A percentile compares a stretch with the other conserved stretches of the same genome.
phyloP scores from a whole-genome alignment of 768 basidiomycete genomes.

The Phanerochaete carnosa region DNA sequence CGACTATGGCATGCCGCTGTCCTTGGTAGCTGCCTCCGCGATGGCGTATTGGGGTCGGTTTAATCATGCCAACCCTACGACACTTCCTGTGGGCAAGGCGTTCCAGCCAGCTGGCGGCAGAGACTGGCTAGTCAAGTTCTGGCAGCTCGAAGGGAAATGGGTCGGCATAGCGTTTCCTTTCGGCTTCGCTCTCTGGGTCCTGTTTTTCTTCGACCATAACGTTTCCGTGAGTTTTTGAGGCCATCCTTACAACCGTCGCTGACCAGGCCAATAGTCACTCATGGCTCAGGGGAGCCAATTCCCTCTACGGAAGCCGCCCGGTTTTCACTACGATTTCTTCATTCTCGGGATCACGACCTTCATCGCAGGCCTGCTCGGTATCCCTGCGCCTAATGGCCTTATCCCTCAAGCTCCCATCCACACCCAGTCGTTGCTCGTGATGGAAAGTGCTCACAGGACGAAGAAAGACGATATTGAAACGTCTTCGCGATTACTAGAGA shows the following conservation, averaged over 20 bases:
- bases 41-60: conserved; percentile 89
- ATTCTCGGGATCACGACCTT: conserved; percentile 88
- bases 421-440: conserved; percentile 74
- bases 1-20: conserved; percentile 91
- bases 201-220: conserved; percentile 96
- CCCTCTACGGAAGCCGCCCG: conserved; percentile 86
- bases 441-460: conserved; percentile 44
- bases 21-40: conserved; percentile 69
- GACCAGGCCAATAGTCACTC: conserved; percentile 52
- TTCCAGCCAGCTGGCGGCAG: conserved; percentile 72
- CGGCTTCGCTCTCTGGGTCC: conserved; percentile 81
- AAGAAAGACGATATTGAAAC: conserved; percentile 32
- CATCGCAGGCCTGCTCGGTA: conserved; percentile 79
- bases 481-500: conserved; percentile 1
- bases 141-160: conserved; percentile 87
- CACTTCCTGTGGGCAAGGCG: conserved; percentile 64
- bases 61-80: conserved; percentile 53
- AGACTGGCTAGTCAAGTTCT: conserved; percentile 84
- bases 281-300: conserved; percentile 91
- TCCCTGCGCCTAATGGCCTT: conserved; percentile 84
- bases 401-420: conserved; percentile 93
- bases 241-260: neutral
- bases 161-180: conserved; percentile 88
- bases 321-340: conserved; percentile 88
- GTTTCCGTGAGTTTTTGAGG: conserved; percentile 61